Conservation (phyloP, 2,329 filamentous ascomycete species). For the Aspergillus fructus region DNA sequence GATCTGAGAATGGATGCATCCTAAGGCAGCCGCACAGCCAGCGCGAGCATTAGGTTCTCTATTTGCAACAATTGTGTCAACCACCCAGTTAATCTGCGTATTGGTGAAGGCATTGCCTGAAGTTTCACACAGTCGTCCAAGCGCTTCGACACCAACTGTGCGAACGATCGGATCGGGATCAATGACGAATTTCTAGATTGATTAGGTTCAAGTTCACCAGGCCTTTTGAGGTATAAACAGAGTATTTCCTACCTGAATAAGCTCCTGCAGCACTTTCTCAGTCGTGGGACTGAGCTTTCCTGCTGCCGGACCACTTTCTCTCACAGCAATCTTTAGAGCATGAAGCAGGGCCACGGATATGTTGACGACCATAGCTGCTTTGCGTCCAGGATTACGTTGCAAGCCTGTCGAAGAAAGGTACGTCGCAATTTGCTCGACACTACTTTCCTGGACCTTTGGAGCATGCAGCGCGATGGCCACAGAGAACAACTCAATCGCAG, state of each 20-base stretch:
- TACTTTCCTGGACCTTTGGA: slow-evolving; percentile 90
- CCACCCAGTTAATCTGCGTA: slow-evolving; percentile 82
- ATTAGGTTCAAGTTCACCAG: slow-evolving; percentile 1
- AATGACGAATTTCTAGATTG: slow-evolving; percentile 67
- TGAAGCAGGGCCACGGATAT: slow-evolving; percentile 77
- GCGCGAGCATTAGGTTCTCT: slow-evolving; percentile 89
- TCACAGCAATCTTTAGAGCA: slow-evolving; percentile 78
- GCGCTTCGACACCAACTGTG: slow-evolving; percentile 76
- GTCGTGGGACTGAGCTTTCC: slow-evolving; percentile 76
- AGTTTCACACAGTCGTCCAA: slow-evolving; percentile 79
- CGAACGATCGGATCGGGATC: slow-evolving; percentile 84
- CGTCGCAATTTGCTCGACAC: slow-evolving; percentile 87
- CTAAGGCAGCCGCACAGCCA: slow-evolving; percentile 89
- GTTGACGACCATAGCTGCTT: slow-evolving; percentile 88
- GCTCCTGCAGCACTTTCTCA: slow-evolving; percentile 66
- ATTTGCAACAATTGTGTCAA: slow-evolving; percentile 92
- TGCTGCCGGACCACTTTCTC: slow-evolving; percentile 70
- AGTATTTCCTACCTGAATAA: slow-evolving; percentile 70
- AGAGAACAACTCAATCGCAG: slow-evolving; percentile 89
- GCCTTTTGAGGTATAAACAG: neutral
- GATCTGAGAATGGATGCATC: slow-evolving; percentile 90
- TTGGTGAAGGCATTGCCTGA: slow-evolving; percentile 89
- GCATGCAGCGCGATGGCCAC: slow-evolving; percentile 86
- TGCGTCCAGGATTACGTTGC: slow-evolving; percentile 82
- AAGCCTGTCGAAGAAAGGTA: slow-evolving; percentile 79